phyloP scores from a whole-genome alignment of 169 alveolate species.

The Babesia bovis region DNA sequence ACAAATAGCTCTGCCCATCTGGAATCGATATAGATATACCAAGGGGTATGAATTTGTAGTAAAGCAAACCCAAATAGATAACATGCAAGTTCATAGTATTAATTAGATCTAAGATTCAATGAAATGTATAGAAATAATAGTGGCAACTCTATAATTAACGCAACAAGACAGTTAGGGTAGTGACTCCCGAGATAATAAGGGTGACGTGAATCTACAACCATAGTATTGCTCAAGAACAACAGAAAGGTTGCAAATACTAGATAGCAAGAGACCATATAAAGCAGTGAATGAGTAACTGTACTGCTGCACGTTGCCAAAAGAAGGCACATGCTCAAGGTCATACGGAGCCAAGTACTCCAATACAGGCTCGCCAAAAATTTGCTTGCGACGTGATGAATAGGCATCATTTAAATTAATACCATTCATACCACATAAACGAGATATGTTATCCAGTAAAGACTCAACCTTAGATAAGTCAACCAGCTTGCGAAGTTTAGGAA shows the following conservation, averaged over 20 bases:
- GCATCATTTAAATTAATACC: conserved; percentile 14
- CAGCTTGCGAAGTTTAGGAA: conserved; percentile 23
- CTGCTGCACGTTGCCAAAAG: conserved; percentile 37
- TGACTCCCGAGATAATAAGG: conserved; percentile 14
- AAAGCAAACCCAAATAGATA: too few relatives aligned
- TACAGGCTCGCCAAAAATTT: conserved; percentile 24
- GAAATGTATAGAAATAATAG: too few relatives aligned
- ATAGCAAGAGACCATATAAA: conserved; percentile 21
- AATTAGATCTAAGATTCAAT: too few relatives aligned
- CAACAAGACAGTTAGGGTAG: not conserved
- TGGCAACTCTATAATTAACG: not conserved
- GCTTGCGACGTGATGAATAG: conserved; percentile 30
- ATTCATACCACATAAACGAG: conserved; percentile 43
- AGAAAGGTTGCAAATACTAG: conserved; percentile 49
- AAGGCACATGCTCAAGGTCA: conserved; percentile 55
- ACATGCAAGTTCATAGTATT: too few relatives aligned
- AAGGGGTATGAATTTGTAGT: too few relatives aligned
- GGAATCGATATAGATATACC: too few relatives aligned
- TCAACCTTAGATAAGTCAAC: conserved; percentile 13
- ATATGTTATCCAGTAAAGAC: conserved; percentile 30
- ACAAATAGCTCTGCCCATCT: too few relatives aligned
- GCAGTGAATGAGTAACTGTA: conserved; percentile 38
- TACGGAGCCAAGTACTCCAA: conserved; percentile 47
- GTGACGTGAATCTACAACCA: conserved; percentile 51
- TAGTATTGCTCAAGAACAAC: conserved; percentile 38